Base-by-base conservation (phyloP, 169 alveolate genomes). In the Eimeria acervulina region DNA sequence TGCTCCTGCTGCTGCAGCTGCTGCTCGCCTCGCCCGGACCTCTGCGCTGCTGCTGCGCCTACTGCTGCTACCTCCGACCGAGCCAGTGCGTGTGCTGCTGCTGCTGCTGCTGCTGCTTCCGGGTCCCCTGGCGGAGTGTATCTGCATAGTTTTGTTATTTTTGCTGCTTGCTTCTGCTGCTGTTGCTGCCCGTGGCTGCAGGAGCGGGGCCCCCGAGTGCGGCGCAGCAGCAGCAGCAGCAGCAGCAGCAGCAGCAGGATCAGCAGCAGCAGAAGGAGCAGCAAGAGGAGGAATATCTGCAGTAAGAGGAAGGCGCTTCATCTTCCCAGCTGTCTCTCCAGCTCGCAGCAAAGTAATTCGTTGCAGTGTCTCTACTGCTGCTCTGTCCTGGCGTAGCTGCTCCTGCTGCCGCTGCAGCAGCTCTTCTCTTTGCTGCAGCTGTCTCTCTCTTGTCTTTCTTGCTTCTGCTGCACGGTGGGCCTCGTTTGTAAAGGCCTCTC, bases 401-500 rank as follows among this genome's bases (percentile, higher is more conserved):
- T 74, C 33, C 55, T 74, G 85, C 85, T 74, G 85, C 59, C 85
- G 85, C 85, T 74, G 85, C 85, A 33, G 85, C 85, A 33, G 59
- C 55, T 74, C 55, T 38, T 74, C 33, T 31, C n/a, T 19, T 26
- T 74, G 85, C 85, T 74, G 85, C 85, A 74, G 85, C 85, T 74
- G 85, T 40, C 42, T 3, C 44, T 72, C 83, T 13, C 21, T 19
- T 19, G 83, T 44, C 83, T 28, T 12, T n/a, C 40, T n/a, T 19
- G 47, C 83, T n/a, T 3, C 83, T n/a, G 83, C 40, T 13, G 83
- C 83, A 7, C 83, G 38, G 4, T 5, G 47, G 5, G 83, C 4
- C 42, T 72, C 83, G 21, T 72, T 8, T 13, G 83, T 28, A 36
- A 72, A 72, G 4, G 83, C 40, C 36, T 72, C 83, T 72, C 83